Base-by-base conservation (phyloP, 2,329 filamentous ascomycete genomes). In the Hyphodiscus sp. region DNA sequence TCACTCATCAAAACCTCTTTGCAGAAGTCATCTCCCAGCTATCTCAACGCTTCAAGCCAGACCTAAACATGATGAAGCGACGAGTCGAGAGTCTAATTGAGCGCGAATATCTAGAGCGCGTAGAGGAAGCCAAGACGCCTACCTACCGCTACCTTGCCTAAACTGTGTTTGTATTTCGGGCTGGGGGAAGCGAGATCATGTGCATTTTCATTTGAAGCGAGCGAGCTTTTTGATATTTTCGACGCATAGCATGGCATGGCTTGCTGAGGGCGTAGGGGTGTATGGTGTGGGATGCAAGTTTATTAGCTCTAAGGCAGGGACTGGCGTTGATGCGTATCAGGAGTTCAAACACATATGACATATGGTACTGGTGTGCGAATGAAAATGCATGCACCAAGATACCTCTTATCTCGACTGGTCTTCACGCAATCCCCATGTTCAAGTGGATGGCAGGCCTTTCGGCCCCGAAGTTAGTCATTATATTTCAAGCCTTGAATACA, bases 81-180 rank as follows among this genome's bases (percentile, higher is more conserved):
- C 82, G 84, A n/a, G 86, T 92, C 55, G 88, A 91, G 68, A 84
- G 84, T 58, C 73, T 92, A 48, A 88, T 92, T 49, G 80, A 82
- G 56, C 78, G 87, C 57, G 88, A 92, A 66, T 92, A 91, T 61
- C 74, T 92, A 19, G 87, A 91, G 71, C 80, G 88, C 3, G 77
- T 87, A 15, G 87, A 90, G n/a, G 78, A 83, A 10, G 78, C 75
- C 9, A 66, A 77, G 29, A 70, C 80, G 6, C 80, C 86, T 33
- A 78, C 78, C 11, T 91, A 91, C 68, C 76, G 79, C 57, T 91
- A 91, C 63, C 69, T 91, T 41, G 87, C 87, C 23, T 91, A 54
- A 56, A n/a, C n/a, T 51, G n/a, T 20, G 42, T 9, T 13, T 15
- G 42, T 13, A 13, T 13, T 45, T 4, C 4, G 42, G n/a, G 16